Conservation (phyloP, 495 filamentous ascomycete genomes). For the Penicillium taxi region DNA sequence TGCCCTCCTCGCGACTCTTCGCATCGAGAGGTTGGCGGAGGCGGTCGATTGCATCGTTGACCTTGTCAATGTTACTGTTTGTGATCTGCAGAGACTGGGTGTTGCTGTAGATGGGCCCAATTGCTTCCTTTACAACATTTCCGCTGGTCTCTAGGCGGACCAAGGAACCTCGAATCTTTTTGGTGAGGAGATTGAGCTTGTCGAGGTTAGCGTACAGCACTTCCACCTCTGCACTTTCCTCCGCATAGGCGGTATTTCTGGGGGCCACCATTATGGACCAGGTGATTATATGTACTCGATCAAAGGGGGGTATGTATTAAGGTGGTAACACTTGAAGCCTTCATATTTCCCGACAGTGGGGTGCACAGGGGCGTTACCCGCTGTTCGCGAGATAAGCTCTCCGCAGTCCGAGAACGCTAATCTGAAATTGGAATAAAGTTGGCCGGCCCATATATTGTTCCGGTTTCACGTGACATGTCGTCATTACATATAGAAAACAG, state of each 20-base stretch:
- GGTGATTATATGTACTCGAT: too few species aligned
- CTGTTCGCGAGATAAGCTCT: slow-evolving; percentile 17
- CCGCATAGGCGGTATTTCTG: slow-evolving; percentile 51
- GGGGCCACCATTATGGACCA: slow-evolving; percentile 43
- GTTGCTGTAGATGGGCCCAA: slow-evolving; percentile 87
- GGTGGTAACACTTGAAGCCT: slow-evolving; percentile 14
- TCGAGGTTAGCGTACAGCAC: slow-evolving; percentile 58
- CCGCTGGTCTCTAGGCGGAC: slow-evolving; percentile 78
- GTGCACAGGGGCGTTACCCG: slow-evolving; percentile 9
- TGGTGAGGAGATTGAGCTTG: slow-evolving; percentile 67
- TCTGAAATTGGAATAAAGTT: slow-evolving; percentile 6
- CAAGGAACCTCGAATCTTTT: slow-evolving; percentile 86
- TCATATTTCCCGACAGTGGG: slow-evolving; percentile 22
- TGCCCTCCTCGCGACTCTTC: slow-evolving; percentile 79
- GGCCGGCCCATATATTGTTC: slow-evolving; percentile 18
- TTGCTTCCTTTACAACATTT: slow-evolving; percentile 81
- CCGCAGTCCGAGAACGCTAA: slow-evolving; percentile 15
- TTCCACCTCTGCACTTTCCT: slow-evolving; percentile 66
- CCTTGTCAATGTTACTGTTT: slow-evolving; percentile 79
- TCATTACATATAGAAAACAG: slow-evolving; percentile 16
- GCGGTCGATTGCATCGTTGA: slow-evolving; percentile 77
- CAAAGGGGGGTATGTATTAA: slow-evolving; percentile 4
- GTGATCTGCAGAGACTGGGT: slow-evolving; percentile 80
- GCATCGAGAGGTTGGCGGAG: slow-evolving; percentile 82
- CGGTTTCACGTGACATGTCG: slow-evolving; percentile 21